A percentile compares a stretch with the other conserved stretches of the same genome.
Conservation (phyloP, 768 basidiomycete species). For the Cytidiella melzeri region DNA sequence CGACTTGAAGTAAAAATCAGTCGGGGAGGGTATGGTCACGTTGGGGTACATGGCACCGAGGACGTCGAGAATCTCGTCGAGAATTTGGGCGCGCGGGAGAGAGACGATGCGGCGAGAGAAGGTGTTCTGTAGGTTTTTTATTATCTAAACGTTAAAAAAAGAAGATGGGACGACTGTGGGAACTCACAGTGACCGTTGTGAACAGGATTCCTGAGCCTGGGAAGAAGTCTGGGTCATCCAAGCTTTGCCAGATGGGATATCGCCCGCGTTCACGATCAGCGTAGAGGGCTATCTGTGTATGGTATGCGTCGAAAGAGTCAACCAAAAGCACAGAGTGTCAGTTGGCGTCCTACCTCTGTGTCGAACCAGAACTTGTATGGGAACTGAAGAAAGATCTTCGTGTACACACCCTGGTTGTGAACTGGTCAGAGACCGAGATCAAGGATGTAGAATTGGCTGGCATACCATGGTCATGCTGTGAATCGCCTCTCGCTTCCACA, state of each 20-base stretch:
- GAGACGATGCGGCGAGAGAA: conserved; percentile 54
- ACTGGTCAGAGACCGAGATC: neutral
- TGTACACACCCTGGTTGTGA: conserved; percentile 51
- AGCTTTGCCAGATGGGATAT: conserved; percentile 57
- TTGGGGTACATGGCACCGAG: conserved; percentile 57
- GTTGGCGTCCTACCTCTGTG: conserved; percentile 28
- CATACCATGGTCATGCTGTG: conserved; percentile 54
- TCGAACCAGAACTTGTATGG: conserved; percentile 53
- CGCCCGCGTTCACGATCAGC: conserved; percentile 47
- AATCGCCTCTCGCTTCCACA: conserved; percentile 56
- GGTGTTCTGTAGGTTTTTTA: too few species aligned
- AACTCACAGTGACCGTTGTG: conserved; percentile 36
- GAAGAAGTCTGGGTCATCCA: conserved; percentile 47
- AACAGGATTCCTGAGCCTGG: conserved; percentile 49
- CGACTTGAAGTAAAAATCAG: conserved; percentile 46
- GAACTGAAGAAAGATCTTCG: conserved; percentile 65
- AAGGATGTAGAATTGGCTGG: neutral
- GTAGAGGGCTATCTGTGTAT: conserved; percentile 40
- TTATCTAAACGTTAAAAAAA: neutral
- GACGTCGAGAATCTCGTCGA: conserved; percentile 38
- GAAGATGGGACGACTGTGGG: neutral
- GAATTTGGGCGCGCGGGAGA: conserved; percentile 39
- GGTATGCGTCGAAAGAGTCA: too few species aligned
- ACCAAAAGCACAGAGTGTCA: too few species aligned
- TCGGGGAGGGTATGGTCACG: conserved; percentile 46